Evolutionary conservation across 345 rosid species (phyloP).

Genomic region (Zanthoxylum bungeanum): DNA sequence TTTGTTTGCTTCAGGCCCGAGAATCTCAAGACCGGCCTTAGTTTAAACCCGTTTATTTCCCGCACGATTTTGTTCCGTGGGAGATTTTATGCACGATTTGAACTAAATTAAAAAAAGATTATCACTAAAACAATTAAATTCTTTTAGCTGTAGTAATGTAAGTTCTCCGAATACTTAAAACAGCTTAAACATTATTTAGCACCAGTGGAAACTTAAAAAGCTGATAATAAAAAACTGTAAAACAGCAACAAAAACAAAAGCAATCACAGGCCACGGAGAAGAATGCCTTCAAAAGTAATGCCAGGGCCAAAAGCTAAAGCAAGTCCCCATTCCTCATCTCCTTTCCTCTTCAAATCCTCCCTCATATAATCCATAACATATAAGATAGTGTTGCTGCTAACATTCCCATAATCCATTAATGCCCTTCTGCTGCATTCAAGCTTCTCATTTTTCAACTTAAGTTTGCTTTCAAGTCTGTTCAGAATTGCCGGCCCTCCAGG

Average conservation of each 20-base stretch:
- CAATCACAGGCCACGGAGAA: conserved; percentile 67
- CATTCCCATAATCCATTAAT: conserved; percentile 81
- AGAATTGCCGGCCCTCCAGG: conserved; percentile 95
- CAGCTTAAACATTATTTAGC: background rate
- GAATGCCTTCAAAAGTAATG: conserved; percentile 94
- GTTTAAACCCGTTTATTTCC: too few species aligned
- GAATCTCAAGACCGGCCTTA: too few species aligned
- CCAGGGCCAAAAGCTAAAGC: conserved; percentile 94
- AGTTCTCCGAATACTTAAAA: too few species aligned
- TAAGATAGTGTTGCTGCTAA: conserved; percentile 79
- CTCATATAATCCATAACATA: conserved; percentile 89
- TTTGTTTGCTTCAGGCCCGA: too few species aligned
- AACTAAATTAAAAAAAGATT: too few species aligned
- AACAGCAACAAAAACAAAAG: background rate
- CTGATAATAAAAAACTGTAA: background rate
- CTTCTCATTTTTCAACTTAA: conserved; percentile 48
- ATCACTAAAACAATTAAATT: background rate
- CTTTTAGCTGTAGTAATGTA: background rate
- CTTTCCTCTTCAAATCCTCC: conserved; percentile 57
- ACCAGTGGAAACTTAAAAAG: background rate
- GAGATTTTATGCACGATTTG: too few species aligned
- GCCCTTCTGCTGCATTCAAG: conserved; percentile 82
- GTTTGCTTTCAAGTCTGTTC: conserved; percentile 61
- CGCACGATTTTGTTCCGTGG: too few species aligned
- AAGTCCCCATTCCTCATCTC: conserved; percentile 81